phyloP scores from a whole-genome alignment of 495 filamentous ascomycete genomes.

The Podospora pseudocomata region DNA sequence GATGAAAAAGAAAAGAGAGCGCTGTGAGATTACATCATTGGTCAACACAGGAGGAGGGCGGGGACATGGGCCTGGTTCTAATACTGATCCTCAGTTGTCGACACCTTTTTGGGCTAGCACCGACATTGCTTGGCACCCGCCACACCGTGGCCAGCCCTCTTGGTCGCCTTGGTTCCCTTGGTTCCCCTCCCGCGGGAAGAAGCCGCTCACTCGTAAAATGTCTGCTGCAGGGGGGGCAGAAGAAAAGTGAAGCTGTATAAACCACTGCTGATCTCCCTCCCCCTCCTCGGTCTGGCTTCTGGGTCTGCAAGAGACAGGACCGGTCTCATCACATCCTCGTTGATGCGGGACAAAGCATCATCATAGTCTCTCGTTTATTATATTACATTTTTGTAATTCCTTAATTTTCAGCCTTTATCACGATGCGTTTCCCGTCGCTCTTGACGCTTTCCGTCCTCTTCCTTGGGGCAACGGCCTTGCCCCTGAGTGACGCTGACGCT shows the following conservation, averaged over 20 bases:
- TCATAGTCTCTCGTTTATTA: not conserved
- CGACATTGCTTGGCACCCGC: constrained; percentile 10
- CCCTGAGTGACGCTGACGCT: not conserved
- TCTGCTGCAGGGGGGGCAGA: not conserved
- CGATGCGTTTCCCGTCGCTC: constrained; percentile 28
- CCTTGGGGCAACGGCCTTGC: constrained; percentile 9
- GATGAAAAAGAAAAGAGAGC: not conserved
- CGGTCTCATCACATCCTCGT: not conserved
- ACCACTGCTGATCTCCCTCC: constrained; percentile 11
- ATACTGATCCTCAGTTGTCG: constrained; percentile 12
- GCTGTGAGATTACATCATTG: not conserved
- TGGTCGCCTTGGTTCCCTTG: not conserved
- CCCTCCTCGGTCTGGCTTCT: not conserved
- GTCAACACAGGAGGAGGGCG: not conserved
- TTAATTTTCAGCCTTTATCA: constrained; percentile 7
- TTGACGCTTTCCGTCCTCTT: constrained; percentile 24
- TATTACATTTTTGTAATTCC: not conserved
- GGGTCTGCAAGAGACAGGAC: constrained; percentile 6
- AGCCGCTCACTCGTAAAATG: not conserved
- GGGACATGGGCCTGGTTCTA: not conserved
- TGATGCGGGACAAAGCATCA: constrained; percentile 11
- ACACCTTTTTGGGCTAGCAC: constrained; percentile 10
- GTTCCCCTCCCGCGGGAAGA: not conserved
- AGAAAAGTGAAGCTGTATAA: constrained; percentile 3
- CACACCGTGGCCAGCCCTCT: not conserved